Evolutionary conservation across 805 yeast genomes (phyloP), one percentile per base, ranked within the genome.

Genomic region (Kodamaea neixiangensis): DNA sequence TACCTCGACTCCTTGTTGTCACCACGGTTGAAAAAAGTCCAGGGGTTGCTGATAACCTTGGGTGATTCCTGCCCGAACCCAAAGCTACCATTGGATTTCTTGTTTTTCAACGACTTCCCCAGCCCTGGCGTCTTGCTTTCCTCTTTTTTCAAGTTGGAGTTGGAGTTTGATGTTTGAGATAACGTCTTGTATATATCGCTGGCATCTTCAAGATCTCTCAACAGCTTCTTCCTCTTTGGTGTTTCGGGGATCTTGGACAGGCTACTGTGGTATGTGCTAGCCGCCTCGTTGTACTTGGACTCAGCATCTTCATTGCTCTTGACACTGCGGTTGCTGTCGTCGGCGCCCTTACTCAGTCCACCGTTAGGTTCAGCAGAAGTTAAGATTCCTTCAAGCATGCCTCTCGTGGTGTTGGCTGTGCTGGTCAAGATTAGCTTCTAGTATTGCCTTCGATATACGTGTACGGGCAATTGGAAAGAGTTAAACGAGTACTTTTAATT

Each of bases 1-100:
- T 71, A 73, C 34, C 78, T 56, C 5, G 58, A 49, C 48, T 73
- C 76, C 20, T 60, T 55, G 17, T 63, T 64, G 52, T 73, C 78
- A 0, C 52, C 54, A n/a, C 61, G 54, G 33, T 55, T 59, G 53
- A 69, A 68, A 48, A 71, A 68, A 9, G 63, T 54, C 54, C 71
- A 61, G 0, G 76, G 58, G 49, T 72, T 72, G n/a, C 65, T 62
- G 7, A 71, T 54, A 1, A 60, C 50, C 34, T 61, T 61, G 13
- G 68, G 63, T 1, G 63, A 51, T 15, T 61, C 64, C 25, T 52
- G 50, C 2, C 58, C 58, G 46, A 50, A 43, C 13, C 47, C 51
- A 17, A 31, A 29, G 7, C 34, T 38, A 15, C 35, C 40, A 13
- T 15, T 14, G 1, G 18, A 31, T 17, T 21, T 25, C 11, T 33